phyloP scores from a whole-genome alignment of 345 rosid species.

The Rhodamnia argentea region DNA sequence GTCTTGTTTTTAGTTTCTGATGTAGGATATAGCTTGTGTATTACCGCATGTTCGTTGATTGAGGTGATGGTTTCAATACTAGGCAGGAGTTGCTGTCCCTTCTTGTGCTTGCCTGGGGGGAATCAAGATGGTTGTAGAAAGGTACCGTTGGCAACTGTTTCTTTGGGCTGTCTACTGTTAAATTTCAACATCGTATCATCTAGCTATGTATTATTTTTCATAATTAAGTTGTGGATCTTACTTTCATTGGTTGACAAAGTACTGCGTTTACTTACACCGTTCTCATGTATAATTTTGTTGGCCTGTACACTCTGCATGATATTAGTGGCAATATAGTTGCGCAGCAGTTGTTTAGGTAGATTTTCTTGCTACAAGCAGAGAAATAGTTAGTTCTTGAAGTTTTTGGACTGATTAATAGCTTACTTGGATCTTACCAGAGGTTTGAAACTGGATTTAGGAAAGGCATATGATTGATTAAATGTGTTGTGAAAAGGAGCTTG shows the following conservation, averaged over 20 bases:
- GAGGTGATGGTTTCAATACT: background rate
- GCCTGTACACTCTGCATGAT: background rate
- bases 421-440: background rate
- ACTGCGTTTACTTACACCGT: background rate
- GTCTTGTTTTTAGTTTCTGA: background rate
- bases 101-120: background rate
- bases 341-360: background rate
- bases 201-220: background rate
- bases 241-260: background rate
- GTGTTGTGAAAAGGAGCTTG: background rate
- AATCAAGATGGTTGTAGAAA: conserved; percentile 2
- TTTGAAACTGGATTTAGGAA: background rate
- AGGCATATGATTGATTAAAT: background rate
- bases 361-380: background rate
- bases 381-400: background rate
- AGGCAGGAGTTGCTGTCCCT: background rate
- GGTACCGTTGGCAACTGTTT: conserved; percentile 11
- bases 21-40: background rate
- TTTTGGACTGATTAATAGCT: background rate
- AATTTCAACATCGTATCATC: background rate
- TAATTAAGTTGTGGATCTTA: background rate
- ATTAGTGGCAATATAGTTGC: background rate
- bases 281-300: background rate
- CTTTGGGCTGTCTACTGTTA: background rate
- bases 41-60: background rate